Evolutionary conservation across 1,139 yeast genomes (phyloP).

Genomic region (Hansenula lynferdii): DNA sequence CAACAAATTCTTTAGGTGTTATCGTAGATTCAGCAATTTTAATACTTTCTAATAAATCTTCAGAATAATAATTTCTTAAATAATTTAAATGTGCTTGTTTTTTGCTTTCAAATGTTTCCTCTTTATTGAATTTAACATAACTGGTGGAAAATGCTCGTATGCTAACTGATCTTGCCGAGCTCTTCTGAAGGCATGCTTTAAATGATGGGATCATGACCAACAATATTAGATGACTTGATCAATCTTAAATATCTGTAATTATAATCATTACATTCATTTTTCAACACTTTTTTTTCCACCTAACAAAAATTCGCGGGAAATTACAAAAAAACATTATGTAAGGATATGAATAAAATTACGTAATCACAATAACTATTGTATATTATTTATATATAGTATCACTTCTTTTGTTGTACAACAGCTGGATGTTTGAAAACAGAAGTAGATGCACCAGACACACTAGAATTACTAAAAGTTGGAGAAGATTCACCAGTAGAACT

Average conservation of each 20-base stretch:
- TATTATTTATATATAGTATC: not conserved
- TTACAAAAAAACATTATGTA: not conserved
- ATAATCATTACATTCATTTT: not conserved
- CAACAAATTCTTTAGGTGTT: conserved; percentile 51
- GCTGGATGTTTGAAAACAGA: conserved; percentile 2
- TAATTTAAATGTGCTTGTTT: conserved; percentile 46
- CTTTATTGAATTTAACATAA: not conserved
- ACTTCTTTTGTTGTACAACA: not conserved
- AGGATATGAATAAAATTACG: too few species aligned
- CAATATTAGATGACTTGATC: too few species aligned
- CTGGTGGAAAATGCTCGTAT: conserved; percentile 2
- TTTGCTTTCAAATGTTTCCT: conserved; percentile 8
- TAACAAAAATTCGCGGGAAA: too few species aligned
- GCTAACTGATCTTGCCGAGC: not conserved
- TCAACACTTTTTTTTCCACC: not conserved
- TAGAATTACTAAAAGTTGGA: not conserved
- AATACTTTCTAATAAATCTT: conserved; percentile 74
- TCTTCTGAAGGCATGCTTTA: not conserved
- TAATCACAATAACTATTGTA: too few species aligned
- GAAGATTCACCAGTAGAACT: not conserved
- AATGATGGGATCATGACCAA: not conserved
- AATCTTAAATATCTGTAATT: too few species aligned
- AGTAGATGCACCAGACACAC: not conserved
- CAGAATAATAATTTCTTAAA: conserved; percentile 68
- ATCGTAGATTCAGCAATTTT: conserved; percentile 73